Conservation (phyloP, 306 rosid species). For the Urtica urens region DNA sequence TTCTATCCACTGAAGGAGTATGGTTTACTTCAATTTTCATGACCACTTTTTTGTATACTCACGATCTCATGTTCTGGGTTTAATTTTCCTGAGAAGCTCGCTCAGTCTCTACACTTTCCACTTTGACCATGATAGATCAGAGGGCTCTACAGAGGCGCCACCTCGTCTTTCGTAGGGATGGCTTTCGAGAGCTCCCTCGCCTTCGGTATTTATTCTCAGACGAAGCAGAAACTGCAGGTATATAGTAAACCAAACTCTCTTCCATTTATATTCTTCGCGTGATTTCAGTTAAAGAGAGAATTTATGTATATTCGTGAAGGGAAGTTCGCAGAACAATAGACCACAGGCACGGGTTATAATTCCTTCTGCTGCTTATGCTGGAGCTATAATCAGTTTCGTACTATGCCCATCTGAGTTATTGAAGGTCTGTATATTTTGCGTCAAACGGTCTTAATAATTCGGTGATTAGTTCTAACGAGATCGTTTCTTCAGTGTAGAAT, state of each 20-base stretch:
- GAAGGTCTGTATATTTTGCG: too few species aligned
- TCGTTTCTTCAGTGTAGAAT: conserved; percentile 98
- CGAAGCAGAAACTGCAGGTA: conserved; percentile 75
- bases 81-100: too few species aligned
- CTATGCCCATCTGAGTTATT: conserved; percentile 83
- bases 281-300: too few species aligned
- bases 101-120: conserved; percentile 1
- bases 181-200: conserved; percentile 83
- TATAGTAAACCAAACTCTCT: conserved; percentile 19
- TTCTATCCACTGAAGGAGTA: conserved; percentile 87
- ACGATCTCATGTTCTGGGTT: too few species aligned
- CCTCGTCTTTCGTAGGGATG: conserved; percentile 81
- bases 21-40: conserved; percentile 29
- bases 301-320: conserved; percentile 31
- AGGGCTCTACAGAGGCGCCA: conserved; percentile 95
- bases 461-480: too few species aligned
- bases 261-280: conserved; percentile 12
- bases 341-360: conserved; percentile 61
- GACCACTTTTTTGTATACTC: too few species aligned
- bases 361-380: conserved; percentile 79
- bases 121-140: conserved; percentile 43
- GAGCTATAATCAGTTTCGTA: conserved; percentile 79
- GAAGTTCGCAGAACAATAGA: conserved; percentile 39
- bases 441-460: too few species aligned
- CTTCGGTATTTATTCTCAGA: conserved; percentile 85